Conservation (phyloP, 2,329 filamentous ascomycete genomes). For the Botrytis squamosa region DNA sequence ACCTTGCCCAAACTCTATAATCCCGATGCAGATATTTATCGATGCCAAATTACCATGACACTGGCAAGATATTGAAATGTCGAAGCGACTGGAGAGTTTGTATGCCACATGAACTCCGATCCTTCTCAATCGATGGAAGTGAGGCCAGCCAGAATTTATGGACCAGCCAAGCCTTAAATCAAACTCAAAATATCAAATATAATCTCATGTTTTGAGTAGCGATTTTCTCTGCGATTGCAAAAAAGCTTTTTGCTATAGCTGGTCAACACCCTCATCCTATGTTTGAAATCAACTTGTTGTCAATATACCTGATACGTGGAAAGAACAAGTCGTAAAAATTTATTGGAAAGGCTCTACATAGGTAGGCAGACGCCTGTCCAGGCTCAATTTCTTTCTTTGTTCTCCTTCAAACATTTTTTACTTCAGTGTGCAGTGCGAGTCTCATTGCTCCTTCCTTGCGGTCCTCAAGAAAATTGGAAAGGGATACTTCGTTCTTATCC, state of each 20-base stretch:
- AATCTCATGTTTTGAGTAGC: background rate
- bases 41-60: background rate
- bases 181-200: background rate
- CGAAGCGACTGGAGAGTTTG: background rate
- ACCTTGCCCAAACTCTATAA: background rate
- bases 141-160: background rate
- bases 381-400: background rate
- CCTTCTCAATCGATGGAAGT: background rate
- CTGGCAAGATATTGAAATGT: background rate
- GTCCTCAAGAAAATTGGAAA: background rate
- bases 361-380: background rate
- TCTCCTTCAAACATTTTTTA: background rate
- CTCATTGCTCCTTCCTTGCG: background rate
- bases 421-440: background rate
- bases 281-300: background rate
- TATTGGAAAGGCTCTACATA: background rate
- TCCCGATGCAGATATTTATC: background rate
- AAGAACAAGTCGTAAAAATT: background rate
- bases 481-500: background rate
- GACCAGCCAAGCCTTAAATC: background rate
- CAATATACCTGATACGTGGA: background rate
- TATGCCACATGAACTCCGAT: background rate
- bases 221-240: background rate
- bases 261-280: background rate
- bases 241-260: background rate